phyloP scores from a whole-genome alignment of 2,329 filamentous ascomycete genomes.

The Acarospora socialis region DNA sequence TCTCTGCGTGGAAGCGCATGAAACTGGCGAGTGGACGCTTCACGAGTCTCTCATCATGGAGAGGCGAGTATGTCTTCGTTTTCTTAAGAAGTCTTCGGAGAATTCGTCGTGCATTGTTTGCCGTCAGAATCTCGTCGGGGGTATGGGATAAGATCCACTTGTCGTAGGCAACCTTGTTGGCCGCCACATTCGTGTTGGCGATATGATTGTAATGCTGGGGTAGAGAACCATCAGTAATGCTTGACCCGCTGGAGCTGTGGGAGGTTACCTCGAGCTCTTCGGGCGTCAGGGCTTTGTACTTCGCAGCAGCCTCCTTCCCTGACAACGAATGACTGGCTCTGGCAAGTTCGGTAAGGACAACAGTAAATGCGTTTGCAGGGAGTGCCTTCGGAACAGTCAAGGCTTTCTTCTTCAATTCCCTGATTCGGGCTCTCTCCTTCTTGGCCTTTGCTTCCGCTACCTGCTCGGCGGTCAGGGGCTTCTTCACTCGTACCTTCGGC shows the following conservation, averaged over 20 bases:
- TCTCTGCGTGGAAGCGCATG: slow-evolving; percentile 31
- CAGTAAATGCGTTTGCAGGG: slow-evolving; percentile 14
- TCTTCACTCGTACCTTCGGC: slow-evolving; percentile 15
- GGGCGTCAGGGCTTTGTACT: slow-evolving; percentile 18
- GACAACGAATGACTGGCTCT: slow-evolving; percentile 10
- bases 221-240: slow-evolving; percentile 2
- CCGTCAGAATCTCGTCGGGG: slow-evolving; percentile 41
- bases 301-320: slow-evolving; percentile 12
- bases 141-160: slow-evolving; percentile 42
- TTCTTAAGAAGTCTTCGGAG: slow-evolving; percentile 17
- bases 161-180: slow-evolving; percentile 31
- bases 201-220: slow-evolving; percentile 39
- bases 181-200: slow-evolving; percentile 32
- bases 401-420: slow-evolving; percentile 22
- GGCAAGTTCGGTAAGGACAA: slow-evolving; percentile 11
- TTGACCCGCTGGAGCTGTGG: neutral
- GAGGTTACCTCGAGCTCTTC: slow-evolving; percentile 12
- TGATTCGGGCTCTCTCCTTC: slow-evolving; percentile 20
- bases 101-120: slow-evolving; percentile 42
- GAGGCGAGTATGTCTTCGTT: slow-evolving; percentile 14
- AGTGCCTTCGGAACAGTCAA: slow-evolving; percentile 24
- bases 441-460: slow-evolving; percentile 17
- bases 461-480: slow-evolving; percentile 21
- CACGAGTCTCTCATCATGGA: slow-evolving; percentile 41
- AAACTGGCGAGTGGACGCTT: slow-evolving; percentile 30